Base-by-base conservation (phyloP, 2,329 filamentous ascomycete species). In the Myriangium duriaei region DNA sequence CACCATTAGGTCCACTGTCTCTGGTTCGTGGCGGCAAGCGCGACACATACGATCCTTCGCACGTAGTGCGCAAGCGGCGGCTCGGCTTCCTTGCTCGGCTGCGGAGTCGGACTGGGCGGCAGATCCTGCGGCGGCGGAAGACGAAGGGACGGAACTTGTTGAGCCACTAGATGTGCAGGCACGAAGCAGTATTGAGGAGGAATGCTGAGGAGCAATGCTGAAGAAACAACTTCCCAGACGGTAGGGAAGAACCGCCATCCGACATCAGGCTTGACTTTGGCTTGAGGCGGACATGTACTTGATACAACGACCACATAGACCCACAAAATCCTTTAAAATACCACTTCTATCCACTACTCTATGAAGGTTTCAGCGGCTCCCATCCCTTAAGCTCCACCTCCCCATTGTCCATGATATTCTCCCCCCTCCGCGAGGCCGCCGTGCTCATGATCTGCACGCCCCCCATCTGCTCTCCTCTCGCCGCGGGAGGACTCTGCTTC, bases 61-160 rank as follows among this genome's bases (percentile, higher is more conserved):
- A 76, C 45, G 51, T 67, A 31, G 69, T 76, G 30, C 63, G 75
- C 52, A 79, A 78, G 59, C 62, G 74, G 45, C 63, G 74, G 48
- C 70, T 74, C 57, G 74, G 74, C 2, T 78, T 75, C 49, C 51
- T 78, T 42, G 59, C 66, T 7, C 55, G 74, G 48, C 45, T 74
- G 43, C 61, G 61, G 50, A 64, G 63, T 14, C 63, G 66, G 50
- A 69, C 64, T 36, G 74, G 74, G 15, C 58, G 68, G 49, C 65
- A 65, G 53, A 60, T 68, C 34, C 46, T 79, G 46, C 65, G 63
- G 55, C 61, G 72, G 51, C 61, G 74, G 53, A 58, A 62, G 49
- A 51, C 63, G 40, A 76, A 71, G 62, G 67, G 68, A 15, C 62
- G 71, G 54, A 64, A 55, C 46, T 59, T 53, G 34, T 51, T 72